These are phyloP conservation scores for Zymoseptoria pseudotritici DNA, from an alignment of 2,329 filamentous ascomycete species.

Conservation along the genomic window DNA sequence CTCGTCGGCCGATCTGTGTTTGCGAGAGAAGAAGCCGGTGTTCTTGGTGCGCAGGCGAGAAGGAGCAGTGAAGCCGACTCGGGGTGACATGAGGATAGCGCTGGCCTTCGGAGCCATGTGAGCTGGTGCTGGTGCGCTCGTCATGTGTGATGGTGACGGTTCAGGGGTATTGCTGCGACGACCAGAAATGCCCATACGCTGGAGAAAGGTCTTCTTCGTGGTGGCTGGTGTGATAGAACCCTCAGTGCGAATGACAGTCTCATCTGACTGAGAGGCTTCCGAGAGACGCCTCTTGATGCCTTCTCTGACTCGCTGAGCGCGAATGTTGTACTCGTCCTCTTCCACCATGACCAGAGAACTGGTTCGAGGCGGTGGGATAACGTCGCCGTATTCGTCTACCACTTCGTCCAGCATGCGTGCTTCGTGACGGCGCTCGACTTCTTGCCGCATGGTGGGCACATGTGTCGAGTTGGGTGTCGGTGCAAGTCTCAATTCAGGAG, in stretches of 20 bases:
- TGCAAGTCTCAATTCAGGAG: not conserved
- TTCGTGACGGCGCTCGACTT: not conserved
- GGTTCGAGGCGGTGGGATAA: not conserved
- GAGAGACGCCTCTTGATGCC: not conserved
- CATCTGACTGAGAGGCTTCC: not conserved
- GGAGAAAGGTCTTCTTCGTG: conserved; percentile 5
- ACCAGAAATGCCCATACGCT: not conserved
- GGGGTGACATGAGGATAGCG: conserved; percentile 30
- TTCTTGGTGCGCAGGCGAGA: conserved; percentile 24
- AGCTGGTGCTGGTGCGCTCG: not conserved
- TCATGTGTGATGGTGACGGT: not conserved
- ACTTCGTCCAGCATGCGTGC: not conserved
- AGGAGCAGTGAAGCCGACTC: conserved; percentile 8
- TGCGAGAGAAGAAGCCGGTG: conserved; percentile 17
- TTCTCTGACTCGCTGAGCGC: not conserved
- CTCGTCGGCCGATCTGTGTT: conserved; percentile 7
- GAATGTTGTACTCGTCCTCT: not conserved
- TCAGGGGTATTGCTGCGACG: not conserved
- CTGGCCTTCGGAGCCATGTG: conserved; percentile 29
- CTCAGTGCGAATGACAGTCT: not conserved
- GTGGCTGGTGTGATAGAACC: not conserved
- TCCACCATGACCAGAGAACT: not conserved
- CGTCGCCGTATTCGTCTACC: not conserved
- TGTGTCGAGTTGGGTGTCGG: not conserved
- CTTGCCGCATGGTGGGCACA: not conserved